Conservation (phyloP, 2,329 filamentous ascomycete species). For the Aspergillus sp. region DNA sequence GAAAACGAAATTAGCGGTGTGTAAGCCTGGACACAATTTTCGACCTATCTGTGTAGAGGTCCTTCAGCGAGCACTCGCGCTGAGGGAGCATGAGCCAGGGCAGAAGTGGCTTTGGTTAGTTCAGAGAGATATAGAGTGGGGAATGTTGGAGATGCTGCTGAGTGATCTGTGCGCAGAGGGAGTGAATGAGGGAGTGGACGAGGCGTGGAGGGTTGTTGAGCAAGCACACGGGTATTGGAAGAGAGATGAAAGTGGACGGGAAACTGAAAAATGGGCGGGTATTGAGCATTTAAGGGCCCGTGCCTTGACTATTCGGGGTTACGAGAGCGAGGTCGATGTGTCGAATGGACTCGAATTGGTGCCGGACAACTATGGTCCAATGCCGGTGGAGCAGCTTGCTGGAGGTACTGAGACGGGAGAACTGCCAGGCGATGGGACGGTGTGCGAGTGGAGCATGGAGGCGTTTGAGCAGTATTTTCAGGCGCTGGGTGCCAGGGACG, state of each 20-base stretch:
- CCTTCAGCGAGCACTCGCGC: slow-evolving; percentile 15
- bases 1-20: slow-evolving; percentile 18
- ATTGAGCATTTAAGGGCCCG: slow-evolving; percentile 19
- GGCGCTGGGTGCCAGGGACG: neutral
- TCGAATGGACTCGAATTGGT: too few species aligned
- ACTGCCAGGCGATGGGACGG: slow-evolving; percentile 20
- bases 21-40: slow-evolving; percentile 13
- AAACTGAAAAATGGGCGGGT: slow-evolving; percentile 14
- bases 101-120: slow-evolving; percentile 25
- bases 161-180: slow-evolving; percentile 13
- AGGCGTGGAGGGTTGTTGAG: slow-evolving; percentile 13
- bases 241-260: neutral
- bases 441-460: slow-evolving; percentile 22
- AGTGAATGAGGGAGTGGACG: neutral
- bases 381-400: neutral
- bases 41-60: slow-evolving; percentile 19
- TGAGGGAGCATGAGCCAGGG: slow-evolving; percentile 19
- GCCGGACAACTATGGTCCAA: too few species aligned
- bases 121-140: slow-evolving; percentile 26
- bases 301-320: slow-evolving; percentile 12
- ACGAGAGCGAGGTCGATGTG: neutral
- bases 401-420: neutral
- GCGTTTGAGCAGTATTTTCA: slow-evolving; percentile 21
- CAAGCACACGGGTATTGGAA: slow-evolving; percentile 22
- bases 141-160: slow-evolving; percentile 19